Conservation (phyloP, 352 stramenopile genomes). For the Phytophthora citricola region DNA sequence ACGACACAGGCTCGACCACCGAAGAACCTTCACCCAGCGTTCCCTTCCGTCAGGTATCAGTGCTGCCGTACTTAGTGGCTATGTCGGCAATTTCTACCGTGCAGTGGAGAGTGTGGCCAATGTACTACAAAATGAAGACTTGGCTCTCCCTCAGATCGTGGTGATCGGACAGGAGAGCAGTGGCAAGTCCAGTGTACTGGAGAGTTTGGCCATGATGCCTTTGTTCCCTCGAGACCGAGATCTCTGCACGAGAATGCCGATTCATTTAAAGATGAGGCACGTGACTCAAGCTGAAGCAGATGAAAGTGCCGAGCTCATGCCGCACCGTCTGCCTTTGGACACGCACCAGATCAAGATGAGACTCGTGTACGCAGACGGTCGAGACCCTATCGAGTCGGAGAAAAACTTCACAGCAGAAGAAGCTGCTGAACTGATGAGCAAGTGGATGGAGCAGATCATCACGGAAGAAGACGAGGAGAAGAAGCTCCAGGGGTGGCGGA, state of each 20-base stretch:
- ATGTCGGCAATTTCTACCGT: constrained; percentile 41
- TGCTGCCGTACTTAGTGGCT: constrained; percentile 41
- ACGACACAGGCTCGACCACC: no score
- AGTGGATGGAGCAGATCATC: constrained; percentile 54
- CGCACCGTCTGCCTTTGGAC: constrained; percentile 8
- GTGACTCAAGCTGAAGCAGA: constrained; percentile 12
- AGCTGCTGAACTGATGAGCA: constrained; percentile 29
- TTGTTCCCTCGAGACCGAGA: constrained; percentile 50
- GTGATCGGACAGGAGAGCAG: constrained; percentile 56
- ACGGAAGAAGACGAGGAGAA: constrained; percentile 17
- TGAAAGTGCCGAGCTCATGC: constrained; percentile 33
- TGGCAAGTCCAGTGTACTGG: constrained; percentile 58
- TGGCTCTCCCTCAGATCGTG: constrained; percentile 48
- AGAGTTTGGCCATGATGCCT: constrained; percentile 53
- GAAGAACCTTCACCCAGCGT: no score
- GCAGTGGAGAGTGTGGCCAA: constrained; percentile 29
- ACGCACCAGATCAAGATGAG: constrained; percentile 36
- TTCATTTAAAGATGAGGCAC: constrained; percentile 49
- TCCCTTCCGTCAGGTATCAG: constrained; percentile 12
- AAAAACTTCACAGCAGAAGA: constrained; percentile 25
- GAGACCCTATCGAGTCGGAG: constrained; percentile 27
- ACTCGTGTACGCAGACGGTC: constrained; percentile 39
- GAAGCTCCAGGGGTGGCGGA: constrained; percentile 33
- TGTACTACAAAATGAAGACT: constrained; percentile 16
- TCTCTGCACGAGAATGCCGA: constrained; percentile 50